phyloP scores from a whole-genome alignment of 2,329 filamentous ascomycete species.

The Penicillium sp. region DNA sequence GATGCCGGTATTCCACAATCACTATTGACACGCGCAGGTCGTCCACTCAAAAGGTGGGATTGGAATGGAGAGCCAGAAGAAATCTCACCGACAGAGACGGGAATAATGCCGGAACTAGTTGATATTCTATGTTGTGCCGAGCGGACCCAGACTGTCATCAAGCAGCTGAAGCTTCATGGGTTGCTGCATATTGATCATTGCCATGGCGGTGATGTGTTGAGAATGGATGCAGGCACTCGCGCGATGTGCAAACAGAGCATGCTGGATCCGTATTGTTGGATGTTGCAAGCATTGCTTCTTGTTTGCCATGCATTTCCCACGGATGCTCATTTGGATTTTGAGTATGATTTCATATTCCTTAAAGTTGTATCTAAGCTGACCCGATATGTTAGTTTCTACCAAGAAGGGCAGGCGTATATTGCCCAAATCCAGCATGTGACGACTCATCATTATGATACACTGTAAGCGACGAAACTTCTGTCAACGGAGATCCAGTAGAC shows the following conservation, averaged over 20 bases:
- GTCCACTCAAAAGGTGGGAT: slow-evolving; percentile 1
- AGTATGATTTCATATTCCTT: not conserved
- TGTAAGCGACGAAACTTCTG: not conserved
- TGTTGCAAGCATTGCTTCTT: slow-evolving; percentile 8
- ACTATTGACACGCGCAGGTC: slow-evolving; percentile 4
- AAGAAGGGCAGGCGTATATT: not conserved
- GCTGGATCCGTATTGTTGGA: not conserved
- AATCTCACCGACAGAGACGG: not conserved
- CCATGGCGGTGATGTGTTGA: not conserved
- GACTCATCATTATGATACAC: not conserved
- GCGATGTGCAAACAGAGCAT: not conserved
- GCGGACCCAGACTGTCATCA: not conserved
- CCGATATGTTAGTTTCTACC: not conserved
- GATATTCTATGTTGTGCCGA: not conserved
- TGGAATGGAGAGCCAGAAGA: not conserved
- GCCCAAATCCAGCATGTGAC: slow-evolving; percentile 4
- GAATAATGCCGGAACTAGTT: not conserved
- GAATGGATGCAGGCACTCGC: slow-evolving; percentile 3
- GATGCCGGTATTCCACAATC: slow-evolving; percentile 5
- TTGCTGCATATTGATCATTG: not conserved
- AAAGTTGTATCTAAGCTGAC: not conserved
- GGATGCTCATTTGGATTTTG: slow-evolving; percentile 2
- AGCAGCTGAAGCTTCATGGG: not conserved
- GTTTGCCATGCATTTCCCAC: slow-evolving; percentile 10
- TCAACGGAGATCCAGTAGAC: not conserved